These are phyloP conservation scores for Sonneratia caseolaris DNA, from an alignment of 345 rosid genomes.

Conservation along the genomic window DNA sequence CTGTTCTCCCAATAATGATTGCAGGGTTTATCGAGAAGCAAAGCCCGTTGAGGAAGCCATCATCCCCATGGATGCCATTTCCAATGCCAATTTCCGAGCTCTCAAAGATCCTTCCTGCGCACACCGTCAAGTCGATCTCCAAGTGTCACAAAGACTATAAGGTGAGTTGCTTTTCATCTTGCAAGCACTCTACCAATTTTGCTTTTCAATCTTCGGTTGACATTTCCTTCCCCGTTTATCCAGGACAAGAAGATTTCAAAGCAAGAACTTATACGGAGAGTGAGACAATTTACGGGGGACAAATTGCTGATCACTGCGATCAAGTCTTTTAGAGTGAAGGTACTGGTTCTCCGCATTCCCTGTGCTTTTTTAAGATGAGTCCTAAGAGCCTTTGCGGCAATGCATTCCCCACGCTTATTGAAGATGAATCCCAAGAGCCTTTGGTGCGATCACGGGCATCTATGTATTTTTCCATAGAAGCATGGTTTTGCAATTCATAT, in stretches of 20 bases:
- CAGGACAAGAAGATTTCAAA: constrained; percentile 68
- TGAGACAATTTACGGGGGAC: constrained; percentile 65
- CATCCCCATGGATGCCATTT: constrained; percentile 78
- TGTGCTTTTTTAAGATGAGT: not conserved
- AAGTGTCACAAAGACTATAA: constrained; percentile 41
- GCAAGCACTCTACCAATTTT: not conserved
- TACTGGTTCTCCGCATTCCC: not conserved
- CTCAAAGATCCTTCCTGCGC: constrained; percentile 40
- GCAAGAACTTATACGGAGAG: constrained; percentile 40
- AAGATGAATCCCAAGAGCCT: not conserved
- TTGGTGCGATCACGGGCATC: not conserved
- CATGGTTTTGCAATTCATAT: too few species aligned
- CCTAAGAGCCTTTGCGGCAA: not conserved
- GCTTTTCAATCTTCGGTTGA: not conserved
- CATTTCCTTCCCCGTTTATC: constrained; percentile 5
- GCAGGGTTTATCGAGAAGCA: constrained; percentile 24
- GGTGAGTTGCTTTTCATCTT: constrained; percentile 23
- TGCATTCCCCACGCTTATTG: too few species aligned
- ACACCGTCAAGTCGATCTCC: constrained; percentile 26
- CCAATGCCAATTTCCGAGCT: constrained; percentile 48
- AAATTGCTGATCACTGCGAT: constrained; percentile 51
- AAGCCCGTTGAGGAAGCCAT: constrained; percentile 26
- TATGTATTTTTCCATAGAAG: too few species aligned
- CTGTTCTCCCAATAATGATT: constrained; percentile 6
- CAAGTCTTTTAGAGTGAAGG: constrained; percentile 50